Conservation (phyloP, 306 rosid species). For the Psophocarpus tetragonolobus region DNA sequence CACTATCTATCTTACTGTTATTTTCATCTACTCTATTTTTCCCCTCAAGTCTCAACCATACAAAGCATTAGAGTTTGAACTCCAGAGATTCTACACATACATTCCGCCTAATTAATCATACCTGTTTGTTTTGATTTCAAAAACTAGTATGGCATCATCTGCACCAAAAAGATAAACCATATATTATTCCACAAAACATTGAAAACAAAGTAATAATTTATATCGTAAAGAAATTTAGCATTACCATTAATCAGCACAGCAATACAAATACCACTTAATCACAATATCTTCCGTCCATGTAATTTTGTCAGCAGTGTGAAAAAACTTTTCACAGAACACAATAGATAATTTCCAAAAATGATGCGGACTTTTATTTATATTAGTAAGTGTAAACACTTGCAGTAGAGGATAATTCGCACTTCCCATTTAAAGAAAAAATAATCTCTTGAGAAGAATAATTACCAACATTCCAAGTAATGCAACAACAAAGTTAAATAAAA, state of each 20-base stretch:
- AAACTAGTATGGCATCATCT: background rate
- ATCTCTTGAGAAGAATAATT: background rate
- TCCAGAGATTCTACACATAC: background rate
- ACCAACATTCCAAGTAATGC: background rate
- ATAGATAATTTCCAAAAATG: background rate
- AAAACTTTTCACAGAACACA: background rate
- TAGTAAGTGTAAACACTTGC: background rate
- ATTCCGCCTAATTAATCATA: background rate
- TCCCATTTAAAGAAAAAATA: background rate
- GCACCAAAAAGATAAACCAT: background rate
- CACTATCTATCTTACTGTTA: too few relatives aligned
- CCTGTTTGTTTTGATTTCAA: background rate
- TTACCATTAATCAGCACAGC: background rate
- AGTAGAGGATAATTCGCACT: background rate
- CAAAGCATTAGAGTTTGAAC: background rate
- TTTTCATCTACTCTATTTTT: too few relatives aligned
- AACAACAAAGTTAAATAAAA: background rate
- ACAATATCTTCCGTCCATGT: background rate
- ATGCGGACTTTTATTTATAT: background rate
- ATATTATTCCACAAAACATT: background rate
- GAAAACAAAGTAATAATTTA: background rate
- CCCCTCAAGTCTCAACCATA: too few relatives aligned
- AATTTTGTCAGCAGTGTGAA: background rate
- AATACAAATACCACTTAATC: background rate
- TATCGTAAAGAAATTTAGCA: background rate